These are phyloP conservation scores for Iberis pinnata DNA, from an alignment of 345 rosid genomes.

Conservation along the genomic window DNA sequence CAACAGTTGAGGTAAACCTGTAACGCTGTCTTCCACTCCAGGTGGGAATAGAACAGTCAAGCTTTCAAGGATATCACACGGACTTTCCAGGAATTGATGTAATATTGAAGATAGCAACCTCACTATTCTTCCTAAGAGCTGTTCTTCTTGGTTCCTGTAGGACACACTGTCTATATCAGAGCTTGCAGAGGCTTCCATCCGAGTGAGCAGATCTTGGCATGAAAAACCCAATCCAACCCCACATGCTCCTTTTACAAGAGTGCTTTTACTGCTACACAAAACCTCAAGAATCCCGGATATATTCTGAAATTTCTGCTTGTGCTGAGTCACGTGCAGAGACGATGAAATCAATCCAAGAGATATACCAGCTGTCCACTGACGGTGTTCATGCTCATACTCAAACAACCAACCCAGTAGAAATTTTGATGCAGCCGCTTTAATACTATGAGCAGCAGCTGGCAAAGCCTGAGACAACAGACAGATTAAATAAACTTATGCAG, in stretches of 20 bases:
- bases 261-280: slow-evolving; percentile 68
- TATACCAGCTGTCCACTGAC: slow-evolving; percentile 93
- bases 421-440: slow-evolving; percentile 70
- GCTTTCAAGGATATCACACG: slow-evolving; percentile 42
- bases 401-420: slow-evolving; percentile 72
- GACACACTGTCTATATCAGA: slow-evolving; percentile 41
- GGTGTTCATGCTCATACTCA: slow-evolving; percentile 80
- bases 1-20: slow-evolving; percentile 34
- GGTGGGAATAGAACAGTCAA: slow-evolving; percentile 40
- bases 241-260: slow-evolving; percentile 87
- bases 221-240: slow-evolving; percentile 84
- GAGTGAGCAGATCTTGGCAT: slow-evolving; percentile 68
- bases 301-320: slow-evolving; percentile 65
- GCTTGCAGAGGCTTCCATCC: slow-evolving; percentile 41
- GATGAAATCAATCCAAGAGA: slow-evolving; percentile 83
- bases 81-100: slow-evolving; percentile 38
- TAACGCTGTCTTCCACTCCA: slow-evolving; percentile 26
- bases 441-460: slow-evolving; percentile 75
- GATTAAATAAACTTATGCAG: background rate
- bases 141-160: slow-evolving; percentile 51
- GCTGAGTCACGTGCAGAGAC: slow-evolving; percentile 73
- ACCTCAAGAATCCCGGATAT: slow-evolving; percentile 77
- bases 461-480: slow-evolving; percentile 48
- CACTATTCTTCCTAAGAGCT: slow-evolving; percentile 53
- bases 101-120: slow-evolving; percentile 43